Conservation (phyloP, 2,329 filamentous ascomycete genomes). For the Aspergillus sp. region DNA sequence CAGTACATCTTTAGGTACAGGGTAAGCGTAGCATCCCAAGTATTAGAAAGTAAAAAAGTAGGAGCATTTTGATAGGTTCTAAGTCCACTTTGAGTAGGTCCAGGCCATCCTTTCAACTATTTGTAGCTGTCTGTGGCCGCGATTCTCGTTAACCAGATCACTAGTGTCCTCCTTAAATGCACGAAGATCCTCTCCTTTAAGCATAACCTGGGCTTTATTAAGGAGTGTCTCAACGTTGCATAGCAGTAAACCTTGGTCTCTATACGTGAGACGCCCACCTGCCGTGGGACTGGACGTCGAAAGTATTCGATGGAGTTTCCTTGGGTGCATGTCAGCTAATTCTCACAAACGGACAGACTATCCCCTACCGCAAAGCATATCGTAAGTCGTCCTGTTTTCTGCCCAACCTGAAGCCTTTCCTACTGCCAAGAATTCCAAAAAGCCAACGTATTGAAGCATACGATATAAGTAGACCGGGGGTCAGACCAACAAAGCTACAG, state of each 20-base stretch:
- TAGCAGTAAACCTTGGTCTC: conserved; percentile 85
- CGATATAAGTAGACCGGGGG: conserved; percentile 85
- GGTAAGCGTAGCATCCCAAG: too few species aligned
- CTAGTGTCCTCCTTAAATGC: conserved; percentile 88
- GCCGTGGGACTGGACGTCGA: conserved; percentile 67
- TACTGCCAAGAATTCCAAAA: conserved; percentile 65
- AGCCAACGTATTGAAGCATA: conserved; percentile 74
- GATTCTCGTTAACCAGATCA: conserved; percentile 77
- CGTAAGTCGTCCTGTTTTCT: conserved; percentile 69
- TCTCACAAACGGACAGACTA: not conserved
- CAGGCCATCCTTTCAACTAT: conserved; percentile 83
- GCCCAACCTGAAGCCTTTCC: conserved; percentile 65
- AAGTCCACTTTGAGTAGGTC: conserved; percentile 80
- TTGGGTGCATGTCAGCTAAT: conserved; percentile 21
- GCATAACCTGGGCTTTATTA: conserved; percentile 62
- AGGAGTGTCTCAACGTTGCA: conserved; percentile 87
- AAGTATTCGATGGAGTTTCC: conserved; percentile 81
- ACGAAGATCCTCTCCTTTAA: conserved; percentile 72
- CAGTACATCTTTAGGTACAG: too few species aligned
- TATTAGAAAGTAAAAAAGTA: not conserved
- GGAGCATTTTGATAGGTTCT: not conserved
- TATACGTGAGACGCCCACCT: conserved; percentile 78
- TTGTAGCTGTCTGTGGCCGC: conserved; percentile 73
- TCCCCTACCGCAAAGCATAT: conserved; percentile 67
- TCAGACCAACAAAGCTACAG: conserved; percentile 80